Conservation (phyloP, 306 rosid genomes). For the Begonia fuchsioides region DNA sequence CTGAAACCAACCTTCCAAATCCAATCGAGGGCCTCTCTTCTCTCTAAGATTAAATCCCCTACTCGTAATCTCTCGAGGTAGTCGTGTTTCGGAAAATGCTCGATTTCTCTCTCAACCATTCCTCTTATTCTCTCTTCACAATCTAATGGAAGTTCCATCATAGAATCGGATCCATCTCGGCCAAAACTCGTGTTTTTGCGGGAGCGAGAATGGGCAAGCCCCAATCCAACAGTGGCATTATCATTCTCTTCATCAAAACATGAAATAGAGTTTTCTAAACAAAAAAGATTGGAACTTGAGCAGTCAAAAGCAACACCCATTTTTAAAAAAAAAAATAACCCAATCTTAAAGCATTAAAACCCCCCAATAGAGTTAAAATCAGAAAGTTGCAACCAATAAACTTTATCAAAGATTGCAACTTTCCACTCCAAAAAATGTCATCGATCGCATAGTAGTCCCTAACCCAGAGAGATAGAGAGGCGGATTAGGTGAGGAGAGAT, state of each 20-base stretch:
- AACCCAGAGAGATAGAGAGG: background rate
- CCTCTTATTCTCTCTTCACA: slow-evolving; percentile 27
- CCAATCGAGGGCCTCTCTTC: slow-evolving; percentile 67
- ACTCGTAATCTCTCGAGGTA: slow-evolving; percentile 41
- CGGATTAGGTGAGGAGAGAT: slow-evolving; percentile 1
- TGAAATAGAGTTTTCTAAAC: slow-evolving; percentile 21
- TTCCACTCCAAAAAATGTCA: background rate
- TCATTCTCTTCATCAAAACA: slow-evolving; percentile 35
- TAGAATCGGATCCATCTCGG: slow-evolving; percentile 18
- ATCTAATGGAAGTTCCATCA: slow-evolving; percentile 19
- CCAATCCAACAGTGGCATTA: slow-evolving; percentile 22
- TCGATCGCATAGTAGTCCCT: background rate
- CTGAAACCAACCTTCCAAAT: slow-evolving; percentile 12
- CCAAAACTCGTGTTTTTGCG: slow-evolving; percentile 7
- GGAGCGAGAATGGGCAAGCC: slow-evolving; percentile 20
- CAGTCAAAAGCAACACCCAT: slow-evolving; percentile 40
- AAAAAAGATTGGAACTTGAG: background rate
- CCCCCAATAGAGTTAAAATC: slow-evolving; percentile 18
- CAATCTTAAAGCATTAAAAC: slow-evolving; percentile 12
- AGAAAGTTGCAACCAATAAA: background rate
- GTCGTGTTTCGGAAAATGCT: slow-evolving; percentile 45
- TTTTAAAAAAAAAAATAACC: slow-evolving; percentile 9
- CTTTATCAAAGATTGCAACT: background rate
- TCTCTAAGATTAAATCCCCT: slow-evolving; percentile 53
- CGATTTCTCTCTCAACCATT: slow-evolving; percentile 46